A percentile compares a stretch with the other conserved stretches of the same genome.
Evolutionary conservation across 805 yeast species (phyloP).

Genomic region (Candida endomychidarum): DNA sequence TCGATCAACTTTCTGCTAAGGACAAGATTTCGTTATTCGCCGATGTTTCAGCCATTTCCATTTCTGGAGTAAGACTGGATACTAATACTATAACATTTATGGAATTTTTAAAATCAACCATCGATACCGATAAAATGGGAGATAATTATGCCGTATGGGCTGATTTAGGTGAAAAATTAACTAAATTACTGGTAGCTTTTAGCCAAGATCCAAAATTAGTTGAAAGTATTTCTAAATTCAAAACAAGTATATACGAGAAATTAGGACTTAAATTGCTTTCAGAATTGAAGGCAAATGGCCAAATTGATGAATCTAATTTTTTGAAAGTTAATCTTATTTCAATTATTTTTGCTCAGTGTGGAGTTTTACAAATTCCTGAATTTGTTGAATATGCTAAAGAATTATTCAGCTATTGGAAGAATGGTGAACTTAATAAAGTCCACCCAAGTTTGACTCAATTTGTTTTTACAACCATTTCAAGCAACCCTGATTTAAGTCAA

Average conservation of each 20-base stretch:
- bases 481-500: constrained; percentile 31
- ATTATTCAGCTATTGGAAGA: constrained; percentile 27
- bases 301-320: constrained; percentile 23
- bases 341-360: constrained; percentile 40
- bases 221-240: constrained; percentile 30
- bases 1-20: constrained; percentile 39
- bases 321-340: constrained; percentile 35
- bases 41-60: constrained; percentile 50
- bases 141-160: constrained; percentile 53
- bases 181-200: constrained; percentile 38
- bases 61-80: constrained; percentile 37
- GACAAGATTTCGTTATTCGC: constrained; percentile 58
- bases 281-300: constrained; percentile 19
- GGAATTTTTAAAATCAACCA: constrained; percentile 36
- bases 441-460: constrained; percentile 47
- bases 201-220: constrained; percentile 22
- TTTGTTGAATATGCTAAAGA: constrained; percentile 36
- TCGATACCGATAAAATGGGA: constrained; percentile 26
- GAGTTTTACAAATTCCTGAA: constrained; percentile 36
- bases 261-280: constrained; percentile 28
- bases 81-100: constrained; percentile 44
- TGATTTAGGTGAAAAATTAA: constrained; percentile 46
- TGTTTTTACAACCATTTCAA: constrained; percentile 43
- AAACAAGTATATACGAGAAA: constrained; percentile 24
- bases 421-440: constrained; percentile 19